Evolutionary conservation across 352 stramenopile genomes (phyloP).

Genomic region (Phytophthora palmivora): DNA sequence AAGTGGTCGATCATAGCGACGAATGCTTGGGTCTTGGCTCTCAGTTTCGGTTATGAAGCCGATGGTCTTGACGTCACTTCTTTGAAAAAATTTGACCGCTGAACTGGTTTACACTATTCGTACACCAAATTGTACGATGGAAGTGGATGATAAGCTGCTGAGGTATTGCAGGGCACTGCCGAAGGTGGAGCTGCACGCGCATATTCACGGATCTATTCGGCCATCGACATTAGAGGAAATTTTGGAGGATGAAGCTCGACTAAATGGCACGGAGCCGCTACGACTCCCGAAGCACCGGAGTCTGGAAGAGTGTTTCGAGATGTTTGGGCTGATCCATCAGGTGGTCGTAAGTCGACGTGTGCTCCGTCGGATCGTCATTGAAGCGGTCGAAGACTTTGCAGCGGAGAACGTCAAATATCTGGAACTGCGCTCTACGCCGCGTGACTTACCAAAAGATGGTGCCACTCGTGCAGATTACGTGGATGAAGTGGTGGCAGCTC

Average conservation of each 20-base stretch:
- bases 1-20: conserved; percentile 92
- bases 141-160: conserved; percentile 34
- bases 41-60: conserved; percentile 9
- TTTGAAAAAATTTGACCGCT: conserved; percentile 5
- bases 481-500: conserved; percentile 64
- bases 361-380: conserved; percentile 72
- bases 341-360: conserved; percentile 73
- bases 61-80: conserved; percentile 17
- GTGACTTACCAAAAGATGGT: conserved; percentile 61
- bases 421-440: conserved; percentile 86
- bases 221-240: conserved; percentile 71
- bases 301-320: conserved; percentile 88
- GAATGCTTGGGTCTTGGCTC: neutral
- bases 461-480: conserved; percentile 73
- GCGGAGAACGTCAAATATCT: conserved; percentile 84
- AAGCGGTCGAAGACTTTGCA: conserved; percentile 88
- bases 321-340: conserved; percentile 89
- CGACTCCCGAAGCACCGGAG: conserved; percentile 56
- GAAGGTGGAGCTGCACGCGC: conserved; percentile 89
- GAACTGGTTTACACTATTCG: conserved; percentile 20
- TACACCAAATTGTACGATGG: conserved; percentile 23
- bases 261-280: conserved; percentile 33
- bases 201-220: conserved; percentile 89
- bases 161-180: conserved; percentile 65
- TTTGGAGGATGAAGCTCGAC: conserved; percentile 52